Evolutionary conservation across 192 early-diverging fungal species (phyloP), one percentile per base, ranked within the genome.

Genomic region (Linnemannia hyalina): DNA sequence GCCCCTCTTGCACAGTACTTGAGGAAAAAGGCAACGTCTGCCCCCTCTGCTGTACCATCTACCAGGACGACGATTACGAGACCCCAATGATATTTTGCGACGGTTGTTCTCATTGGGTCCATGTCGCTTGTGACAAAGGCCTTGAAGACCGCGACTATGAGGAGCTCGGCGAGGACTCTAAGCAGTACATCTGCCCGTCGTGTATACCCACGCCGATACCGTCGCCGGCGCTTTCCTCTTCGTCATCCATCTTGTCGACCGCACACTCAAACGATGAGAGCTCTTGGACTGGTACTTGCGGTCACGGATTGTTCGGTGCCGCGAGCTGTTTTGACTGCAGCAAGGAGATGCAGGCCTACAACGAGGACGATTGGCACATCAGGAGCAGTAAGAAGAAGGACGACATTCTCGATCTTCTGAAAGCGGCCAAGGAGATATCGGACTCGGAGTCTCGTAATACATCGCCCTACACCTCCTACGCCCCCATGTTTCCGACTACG

Each of bases 21-120:
- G 88, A 91, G 16, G 89, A 85, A 18, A 88, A 89, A 29, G 93
- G 88, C 0, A 89, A 90, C 11, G 85, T 93, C 42, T 94, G 93
- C 47, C 92, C 92, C 15, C 79, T 90, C 44, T 94, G 93, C 82
- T 65, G 90, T 20, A 79, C 88, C n/a, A 83, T 91, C 7, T 92
- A 94, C 57, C 76, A 87, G 13, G 85, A 90, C 65, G 85, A 81
- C 35, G 83, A 88, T 49, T 86, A 91, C 70, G 91, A 90, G 73
- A 87, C 90, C 47, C 91, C 86, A 41, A 93, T 94, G 92, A 91
- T 94, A 22, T 91, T 90, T 83, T 94, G 92, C 74, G 93, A 94
- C 63, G 83, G 91, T 11, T 94, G 93, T 72, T 80, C 82, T 8
- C 75, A 84, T 29, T 94, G 93, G 93, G 83, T 94, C 6, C 93